Evolutionary conservation across 2,329 filamentous ascomycete genomes (phyloP), one percentile per base, ranked within the genome.

Genomic region (Sarocladium oryzae): DNA sequence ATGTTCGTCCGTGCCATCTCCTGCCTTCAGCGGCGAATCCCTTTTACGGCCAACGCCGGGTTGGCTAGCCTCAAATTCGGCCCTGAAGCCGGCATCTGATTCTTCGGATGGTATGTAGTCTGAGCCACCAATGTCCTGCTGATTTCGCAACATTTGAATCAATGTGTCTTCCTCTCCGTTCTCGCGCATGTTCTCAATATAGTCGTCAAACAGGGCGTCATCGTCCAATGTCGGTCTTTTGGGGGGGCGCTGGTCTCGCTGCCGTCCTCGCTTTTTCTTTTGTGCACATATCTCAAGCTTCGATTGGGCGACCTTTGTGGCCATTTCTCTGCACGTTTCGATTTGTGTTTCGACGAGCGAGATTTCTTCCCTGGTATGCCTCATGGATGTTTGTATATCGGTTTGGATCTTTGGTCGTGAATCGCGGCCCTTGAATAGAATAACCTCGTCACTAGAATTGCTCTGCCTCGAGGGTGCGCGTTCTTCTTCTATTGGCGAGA

Each of bases 401-500:
- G 20, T 24, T 13, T 32, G 15, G 5, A 28, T 21, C 5, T 7
- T 36, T 35, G 58, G 60, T 10, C 53, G 20, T 60, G 63, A 62
- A 51, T 68, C 67, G 51, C 82, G 74, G 35, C 82, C 82, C 53
- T 72, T 77, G 61, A 88, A 89, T 0, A 88, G 60, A 43, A 90
- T 82, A 4, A 89, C 71, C 56, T 96, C 88, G 45, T 88, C 66
- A 59, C 84, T 86, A 0, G 85, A 88, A 43, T 54, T 62, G 32
- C 56, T 61, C 9, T 60, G 59, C 20, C 43, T 48, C 5, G 43
- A 48, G 3, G 21, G 24, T 3, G 43, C 8, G 13, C 43, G 43
- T 21, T 46, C 28, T 28, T 50, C 36, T 13, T 16, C 20, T 3
- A 7, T 16, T 15, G n/a, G 20, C n/a, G 20, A 10, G 10, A n/a